Evolutionary conservation across 1,284 basidiomycete genomes (phyloP), one percentile per base, ranked within the genome.

Genomic region (Leccinum olivaceoglutinosum): DNA sequence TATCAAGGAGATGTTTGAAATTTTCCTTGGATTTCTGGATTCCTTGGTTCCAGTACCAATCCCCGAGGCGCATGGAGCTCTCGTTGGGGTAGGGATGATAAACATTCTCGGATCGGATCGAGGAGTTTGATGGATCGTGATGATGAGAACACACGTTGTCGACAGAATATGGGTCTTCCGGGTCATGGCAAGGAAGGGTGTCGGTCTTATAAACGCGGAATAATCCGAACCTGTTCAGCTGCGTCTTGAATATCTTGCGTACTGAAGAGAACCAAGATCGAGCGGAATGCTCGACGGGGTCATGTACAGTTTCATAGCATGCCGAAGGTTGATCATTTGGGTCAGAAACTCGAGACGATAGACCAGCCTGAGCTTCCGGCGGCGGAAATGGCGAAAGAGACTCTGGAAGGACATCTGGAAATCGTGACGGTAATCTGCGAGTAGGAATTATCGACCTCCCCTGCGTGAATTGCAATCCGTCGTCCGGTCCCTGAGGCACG

Each of bases 181-280:
- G 49, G 16, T 63, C 59, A 56, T 60, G 59, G 14, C 12, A 18
- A 18, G 62, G 62, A 29, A 36, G 54, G 5, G 49, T 12, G 8
- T 60, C 53, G 25, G 18, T 32, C 25, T 32, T n/a, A 21, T 58
- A 64, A 12, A 58, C 29, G 14, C 34, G 46, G 36, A 62, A 58
- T 21, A 64, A n/a, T 11, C 60, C 56, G 62, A 64, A 64, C 4
- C 11, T 51, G 41, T 64, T 61, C 32, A 12, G 2, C 53, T 44
- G 39, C 21, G 60, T 57, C 60, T 44, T 56, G 53, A 61, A 21
- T 18, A n/a, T 34, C 39, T 25, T 55, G 18, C n/a, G 18, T 12
- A 51, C 8, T 21, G n/a, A 51, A 25, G 49, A 51, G n/a, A 21
- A 21, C n/a, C 9, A 21, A 21, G 49, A 7, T 51, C 18, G 18